Percentiles rank a stretch among this genome's conserved stretches.
Conservation (phyloP, 208 protist species). For the Vickermania spadyakhi region DNA sequence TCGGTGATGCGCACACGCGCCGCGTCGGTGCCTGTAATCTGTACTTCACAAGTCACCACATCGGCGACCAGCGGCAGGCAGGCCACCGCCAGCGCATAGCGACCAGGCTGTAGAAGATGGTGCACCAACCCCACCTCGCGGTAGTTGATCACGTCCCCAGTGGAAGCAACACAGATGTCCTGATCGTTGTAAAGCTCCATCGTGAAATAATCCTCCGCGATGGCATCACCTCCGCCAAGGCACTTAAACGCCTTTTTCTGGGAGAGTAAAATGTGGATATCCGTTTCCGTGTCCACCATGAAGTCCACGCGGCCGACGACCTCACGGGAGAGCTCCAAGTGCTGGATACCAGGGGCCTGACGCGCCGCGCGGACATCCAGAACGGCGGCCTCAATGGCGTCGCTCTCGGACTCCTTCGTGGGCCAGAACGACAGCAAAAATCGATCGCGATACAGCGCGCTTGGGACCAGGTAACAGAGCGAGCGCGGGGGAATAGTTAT, state of each 20-base stretch:
- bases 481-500: slow-evolving; percentile 57
- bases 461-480: slow-evolving; percentile 70
- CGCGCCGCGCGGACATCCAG: slow-evolving; percentile 11
- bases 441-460: slow-evolving; percentile 49
- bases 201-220: slow-evolving; percentile 65
- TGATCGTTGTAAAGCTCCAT: slow-evolving; percentile 65
- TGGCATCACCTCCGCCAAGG: slow-evolving; percentile 34
- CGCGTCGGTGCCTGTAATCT: slow-evolving; percentile 42
- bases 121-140: slow-evolving; percentile 64
- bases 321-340: slow-evolving; percentile 40
- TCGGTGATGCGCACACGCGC: slow-evolving; percentile 63
- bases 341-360: slow-evolving; percentile 50
- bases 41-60: slow-evolving; percentile 55
- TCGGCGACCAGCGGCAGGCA: slow-evolving; percentile 12
- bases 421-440: slow-evolving; percentile 81
- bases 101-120: slow-evolving; percentile 36
- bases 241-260: slow-evolving; percentile 65
- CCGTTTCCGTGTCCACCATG: slow-evolving; percentile 54
- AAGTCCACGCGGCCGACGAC: slow-evolving; percentile 69
- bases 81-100: slow-evolving; percentile 58
- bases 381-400: slow-evolving; percentile 34
- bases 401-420: slow-evolving; percentile 21
- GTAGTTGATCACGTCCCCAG: slow-evolving; percentile 50
- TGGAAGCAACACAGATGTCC: slow-evolving; percentile 50
- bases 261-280: slow-evolving; percentile 61